Evolutionary conservation across 1,284 basidiomycete genomes (phyloP).

Genomic region (Ceratobasidium sp.): DNA sequence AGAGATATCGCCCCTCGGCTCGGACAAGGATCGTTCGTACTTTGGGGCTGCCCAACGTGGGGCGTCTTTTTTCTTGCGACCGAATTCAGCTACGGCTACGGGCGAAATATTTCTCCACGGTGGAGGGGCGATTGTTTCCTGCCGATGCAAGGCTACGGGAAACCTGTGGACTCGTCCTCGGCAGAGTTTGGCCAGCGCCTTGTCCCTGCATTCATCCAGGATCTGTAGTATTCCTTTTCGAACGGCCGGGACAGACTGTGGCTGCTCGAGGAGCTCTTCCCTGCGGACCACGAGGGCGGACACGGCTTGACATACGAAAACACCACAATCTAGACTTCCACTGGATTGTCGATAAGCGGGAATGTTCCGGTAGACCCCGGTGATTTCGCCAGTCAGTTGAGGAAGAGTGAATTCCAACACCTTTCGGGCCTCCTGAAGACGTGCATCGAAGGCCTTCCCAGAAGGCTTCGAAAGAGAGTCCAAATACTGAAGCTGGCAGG

Average conservation of each 20-base stretch:
- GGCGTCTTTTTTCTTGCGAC: neutral
- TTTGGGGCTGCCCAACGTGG: neutral
- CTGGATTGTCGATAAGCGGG: neutral
- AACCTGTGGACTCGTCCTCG: neutral
- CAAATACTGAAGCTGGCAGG: neutral
- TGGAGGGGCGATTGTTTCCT: neutral
- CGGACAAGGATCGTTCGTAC: neutral
- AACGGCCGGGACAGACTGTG: neutral
- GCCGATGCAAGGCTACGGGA: neutral
- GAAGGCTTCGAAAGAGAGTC: constrained; percentile 1
- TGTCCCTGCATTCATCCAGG: neutral
- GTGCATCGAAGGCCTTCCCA: neutral
- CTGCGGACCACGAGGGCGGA: neutral
- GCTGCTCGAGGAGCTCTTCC: neutral
- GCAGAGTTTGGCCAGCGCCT: neutral
- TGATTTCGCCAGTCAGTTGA: neutral
- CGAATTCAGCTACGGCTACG: neutral
- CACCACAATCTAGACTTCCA: neutral
- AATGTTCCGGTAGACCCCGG: neutral
- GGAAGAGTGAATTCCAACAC: neutral
- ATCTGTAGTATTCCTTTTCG: neutral
- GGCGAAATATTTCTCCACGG: neutral
- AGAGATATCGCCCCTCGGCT: neutral
- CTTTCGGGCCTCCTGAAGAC: neutral
- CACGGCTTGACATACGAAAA: neutral